Percentiles rank a stretch among this genome's conserved stretches.
phyloP scores from a whole-genome alignment of 1,139 yeast genomes.

The Magnusiomyces clavatus region DNA sequence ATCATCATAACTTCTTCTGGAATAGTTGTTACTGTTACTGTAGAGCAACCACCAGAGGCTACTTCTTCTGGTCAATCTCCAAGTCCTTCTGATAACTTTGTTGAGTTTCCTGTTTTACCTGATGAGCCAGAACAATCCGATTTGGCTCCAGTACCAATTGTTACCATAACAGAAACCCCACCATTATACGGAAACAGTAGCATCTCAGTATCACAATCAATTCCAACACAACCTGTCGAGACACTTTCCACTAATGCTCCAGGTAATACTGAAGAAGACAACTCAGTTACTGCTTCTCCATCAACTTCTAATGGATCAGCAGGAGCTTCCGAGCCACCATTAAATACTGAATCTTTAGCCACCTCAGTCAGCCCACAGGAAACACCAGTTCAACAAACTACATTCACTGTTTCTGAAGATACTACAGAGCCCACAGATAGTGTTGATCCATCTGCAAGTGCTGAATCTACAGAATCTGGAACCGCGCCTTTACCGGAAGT shows the following conservation, averaged over 20 bases:
- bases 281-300: background rate
- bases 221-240: background rate
- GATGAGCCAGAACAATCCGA: background rate
- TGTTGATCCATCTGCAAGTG: slow-evolving; percentile 1
- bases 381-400: background rate
- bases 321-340: background rate
- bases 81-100: no score
- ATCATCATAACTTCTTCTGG: no score
- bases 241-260: background rate
- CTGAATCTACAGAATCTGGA: background rate
- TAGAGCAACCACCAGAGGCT: no score
- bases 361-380: no score
- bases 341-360: background rate
- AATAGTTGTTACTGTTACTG: no score
- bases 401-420: background rate
- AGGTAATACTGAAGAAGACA: background rate
- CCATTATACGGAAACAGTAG: background rate
- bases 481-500: background rate
- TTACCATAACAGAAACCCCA: background rate
- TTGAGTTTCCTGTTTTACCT: background rate
- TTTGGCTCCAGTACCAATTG: background rate
- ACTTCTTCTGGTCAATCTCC: no score
- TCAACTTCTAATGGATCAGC: background rate
- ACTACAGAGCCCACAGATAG: background rate
- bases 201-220: background rate